These are phyloP conservation scores for Fusarium longipes DNA, from an alignment of 2,329 filamentous ascomycete genomes.

Conservation along the genomic window DNA sequence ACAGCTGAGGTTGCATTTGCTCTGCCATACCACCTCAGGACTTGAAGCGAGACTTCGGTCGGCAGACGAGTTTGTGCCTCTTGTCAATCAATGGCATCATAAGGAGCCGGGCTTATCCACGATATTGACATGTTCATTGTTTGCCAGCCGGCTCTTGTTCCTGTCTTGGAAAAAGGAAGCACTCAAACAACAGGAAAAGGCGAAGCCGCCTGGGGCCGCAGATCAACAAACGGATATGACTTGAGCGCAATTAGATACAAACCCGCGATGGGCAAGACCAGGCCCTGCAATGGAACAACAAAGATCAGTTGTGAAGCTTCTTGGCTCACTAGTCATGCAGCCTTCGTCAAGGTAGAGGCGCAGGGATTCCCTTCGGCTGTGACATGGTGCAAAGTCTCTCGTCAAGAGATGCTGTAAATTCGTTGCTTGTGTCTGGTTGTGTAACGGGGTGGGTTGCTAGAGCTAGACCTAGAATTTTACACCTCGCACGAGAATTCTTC, in stretches of 20 bases:
- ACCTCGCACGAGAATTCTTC: slow-evolving; percentile 1
- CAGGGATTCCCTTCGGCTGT: slow-evolving; percentile 26
- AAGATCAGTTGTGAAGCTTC: slow-evolving; percentile 4
- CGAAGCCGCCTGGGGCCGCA: slow-evolving; percentile 5
- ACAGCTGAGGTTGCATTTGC: slow-evolving; percentile 4
- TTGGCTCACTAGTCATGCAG: background rate
- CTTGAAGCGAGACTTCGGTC: slow-evolving; percentile 29
- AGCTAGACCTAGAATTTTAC: background rate
- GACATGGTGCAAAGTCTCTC: slow-evolving; percentile 37
- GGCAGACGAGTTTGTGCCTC: slow-evolving; percentile 14
- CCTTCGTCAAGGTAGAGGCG: slow-evolving; percentile 9
- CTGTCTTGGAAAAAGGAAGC: slow-evolving; percentile 21
- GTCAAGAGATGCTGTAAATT: slow-evolving; percentile 31
- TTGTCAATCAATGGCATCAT: background rate
- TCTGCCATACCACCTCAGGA: slow-evolving; percentile 17
- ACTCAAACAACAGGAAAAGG: slow-evolving; percentile 2
- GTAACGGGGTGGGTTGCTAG: slow-evolving; percentile 27
- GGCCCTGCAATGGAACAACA: slow-evolving; percentile 28
- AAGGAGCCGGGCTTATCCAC: slow-evolving; percentile 13
- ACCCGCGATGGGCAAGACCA: slow-evolving; percentile 34
- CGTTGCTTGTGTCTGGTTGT: slow-evolving; percentile 22
- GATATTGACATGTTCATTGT: slow-evolving; percentile 7
- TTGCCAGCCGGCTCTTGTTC: slow-evolving; percentile 28
- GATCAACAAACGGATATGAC: slow-evolving; percentile 29
- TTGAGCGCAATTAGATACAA: slow-evolving; percentile 23